Evolutionary conservation across 352 stramenopile species (phyloP).

Genomic region (Pythium brachiatum): DNA sequence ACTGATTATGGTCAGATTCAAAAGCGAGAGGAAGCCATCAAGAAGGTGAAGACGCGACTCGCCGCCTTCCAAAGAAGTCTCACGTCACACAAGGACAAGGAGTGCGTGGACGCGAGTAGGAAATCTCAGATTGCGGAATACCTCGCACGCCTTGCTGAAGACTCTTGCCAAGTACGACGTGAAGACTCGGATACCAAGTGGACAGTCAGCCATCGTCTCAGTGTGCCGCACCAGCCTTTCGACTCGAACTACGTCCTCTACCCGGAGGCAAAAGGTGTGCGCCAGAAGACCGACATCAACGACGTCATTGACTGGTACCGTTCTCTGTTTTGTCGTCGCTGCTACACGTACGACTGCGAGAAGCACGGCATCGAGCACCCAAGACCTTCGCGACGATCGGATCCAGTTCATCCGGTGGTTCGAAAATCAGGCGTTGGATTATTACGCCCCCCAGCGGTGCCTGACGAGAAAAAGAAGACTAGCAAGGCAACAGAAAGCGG

Average conservation of each 20-base stretch:
- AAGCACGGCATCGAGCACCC: conserved; percentile 83
- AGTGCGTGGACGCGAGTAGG: not conserved
- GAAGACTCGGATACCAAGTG: not conserved
- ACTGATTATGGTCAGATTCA: conserved; percentile 50
- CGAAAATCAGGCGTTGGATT: conserved; percentile 22
- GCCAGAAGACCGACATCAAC: conserved; percentile 41
- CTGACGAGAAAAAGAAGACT: not conserved
- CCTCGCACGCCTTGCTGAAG: not conserved
- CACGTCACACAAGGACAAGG: not conserved
- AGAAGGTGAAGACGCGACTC: conserved; percentile 25
- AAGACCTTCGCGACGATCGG: conserved; percentile 36
- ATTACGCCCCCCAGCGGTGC: not conserved
- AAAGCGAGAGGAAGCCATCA: conserved; percentile 30
- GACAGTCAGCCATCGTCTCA: not conserved
- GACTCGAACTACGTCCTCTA: conserved; percentile 48
- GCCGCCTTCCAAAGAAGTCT: conserved; percentile 4
- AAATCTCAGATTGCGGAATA: not conserved
- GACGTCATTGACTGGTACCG: conserved; percentile 75
- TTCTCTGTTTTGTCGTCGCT: conserved; percentile 88
- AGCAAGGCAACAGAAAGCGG: not conserved
- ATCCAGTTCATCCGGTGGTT: conserved; percentile 63
- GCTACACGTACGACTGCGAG: conserved; percentile 90
- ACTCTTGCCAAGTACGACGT: not conserved
- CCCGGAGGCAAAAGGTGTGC: conserved; percentile 35
- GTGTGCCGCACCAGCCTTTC: conserved; percentile 13